These are phyloP conservation scores for Ophiobolus disseminans DNA, from an alignment of 2,329 filamentous ascomycete genomes.

Conservation along the genomic window DNA sequence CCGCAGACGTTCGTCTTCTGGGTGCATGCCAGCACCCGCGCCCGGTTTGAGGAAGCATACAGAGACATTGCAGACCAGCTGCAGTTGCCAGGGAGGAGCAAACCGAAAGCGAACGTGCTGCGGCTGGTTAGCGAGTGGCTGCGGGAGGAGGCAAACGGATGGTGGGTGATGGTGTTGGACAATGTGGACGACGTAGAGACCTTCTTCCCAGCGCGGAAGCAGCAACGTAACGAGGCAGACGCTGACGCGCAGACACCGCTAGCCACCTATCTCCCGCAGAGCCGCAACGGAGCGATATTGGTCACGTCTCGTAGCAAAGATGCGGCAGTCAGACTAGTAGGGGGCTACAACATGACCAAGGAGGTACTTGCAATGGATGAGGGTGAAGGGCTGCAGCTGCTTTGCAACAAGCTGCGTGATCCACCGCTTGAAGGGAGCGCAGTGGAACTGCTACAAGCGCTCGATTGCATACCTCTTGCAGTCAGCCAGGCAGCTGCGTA, in stretches of 20 bases:
- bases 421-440: slow-evolving; percentile 1
- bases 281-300: slow-evolving; percentile 18
- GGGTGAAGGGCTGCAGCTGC: slow-evolving; percentile 12
- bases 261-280: slow-evolving; percentile 19
- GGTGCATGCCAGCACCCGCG: slow-evolving; percentile 29
- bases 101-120: slow-evolving; percentile 19
- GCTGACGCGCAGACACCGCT: slow-evolving; percentile 3
- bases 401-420: slow-evolving; percentile 18
- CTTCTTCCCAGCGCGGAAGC: slow-evolving; percentile 7
- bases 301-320: slow-evolving; percentile 19
- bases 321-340: slow-evolving; percentile 13
- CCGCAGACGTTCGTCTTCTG: slow-evolving; percentile 18
- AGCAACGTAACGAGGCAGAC: background rate
- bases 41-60: slow-evolving; percentile 22
- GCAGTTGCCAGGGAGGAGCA: slow-evolving; percentile 10
- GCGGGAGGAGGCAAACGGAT: slow-evolving; percentile 13
- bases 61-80: slow-evolving; percentile 20
- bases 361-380: slow-evolving; percentile 17
- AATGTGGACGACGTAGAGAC: slow-evolving; percentile 19
- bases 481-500: slow-evolving; percentile 43
- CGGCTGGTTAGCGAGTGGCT: slow-evolving; percentile 17
- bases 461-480: slow-evolving; percentile 22
- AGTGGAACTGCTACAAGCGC: slow-evolving; percentile 4
- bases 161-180: slow-evolving; percentile 25
- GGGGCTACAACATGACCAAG: slow-evolving; percentile 12